Base-by-base conservation (phyloP, 2,329 filamentous ascomycete species). In the Colletotrichum phormii region DNA sequence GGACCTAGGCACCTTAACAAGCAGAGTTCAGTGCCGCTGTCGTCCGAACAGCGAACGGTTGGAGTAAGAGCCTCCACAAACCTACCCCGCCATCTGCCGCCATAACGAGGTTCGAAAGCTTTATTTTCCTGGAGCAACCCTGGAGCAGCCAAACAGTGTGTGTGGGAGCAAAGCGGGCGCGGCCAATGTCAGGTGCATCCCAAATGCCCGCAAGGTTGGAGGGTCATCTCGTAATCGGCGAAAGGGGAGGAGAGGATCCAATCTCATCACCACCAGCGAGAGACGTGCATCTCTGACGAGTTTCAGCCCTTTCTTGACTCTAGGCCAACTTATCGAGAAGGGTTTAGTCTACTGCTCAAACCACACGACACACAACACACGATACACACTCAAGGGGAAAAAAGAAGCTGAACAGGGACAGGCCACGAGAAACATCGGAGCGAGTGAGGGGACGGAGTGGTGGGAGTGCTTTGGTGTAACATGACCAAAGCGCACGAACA, bases 11-110 rank as follows among this genome's bases (percentile, higher is more conserved):
- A 42, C 37, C 37, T 42, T 7, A 31, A 35, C 35, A 60, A 33
- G 35, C 42, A 61, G 55, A 54, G 65, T 63, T 67, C 57, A 46
- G 42, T 35, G 66, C 59, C 22, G 57, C 64, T 49, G 65, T 72
- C 70, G 70, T 72, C 70, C 70, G 70, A 72, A 72, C 66, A 54
- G 70, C 46, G 66, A 64, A 70, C 60, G 31, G 59, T 64, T 72
- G 57, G 70, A 59, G 69, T 42, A 67, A 63, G 9, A 46, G 49
- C 65, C 61, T 53, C 69, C 70, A 60, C 53, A 72, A 72, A 64
- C 66, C 54, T 72, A 72, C 70, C 66, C 70, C 70, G 70, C 70
- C 60, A 70, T 49, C 70, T 5, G 53, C 35, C 33, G 49, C 62
- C 15, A 49, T n/a, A 49, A 49, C 42, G 42, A 49, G 42, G 42